Base-by-base conservation (phyloP, 2,329 filamentous ascomycete genomes). In the Alternaria burnsii region DNA sequence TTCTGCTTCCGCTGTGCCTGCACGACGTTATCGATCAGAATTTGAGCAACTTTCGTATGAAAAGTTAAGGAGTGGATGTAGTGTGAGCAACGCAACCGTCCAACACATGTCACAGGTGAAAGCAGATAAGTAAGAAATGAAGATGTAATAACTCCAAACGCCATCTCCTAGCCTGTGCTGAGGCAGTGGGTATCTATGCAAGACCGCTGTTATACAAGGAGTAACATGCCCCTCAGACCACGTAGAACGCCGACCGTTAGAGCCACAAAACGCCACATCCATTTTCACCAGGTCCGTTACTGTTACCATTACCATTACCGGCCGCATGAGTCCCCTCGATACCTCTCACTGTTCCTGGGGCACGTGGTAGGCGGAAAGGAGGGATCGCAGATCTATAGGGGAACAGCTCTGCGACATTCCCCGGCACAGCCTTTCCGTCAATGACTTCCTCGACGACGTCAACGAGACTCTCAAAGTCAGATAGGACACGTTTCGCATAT, bases 351-450 rank as follows among this genome's bases (percentile, higher is more conserved):
- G 47, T 7, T 42, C 11, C 40, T 42, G 40, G 14, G 11, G 40
- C 8, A 16, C 10, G 32, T 7, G 48, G 48, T 18, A 41, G 18
- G 5, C 52, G 57, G 20, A 56, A 44, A 10, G 34, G 50, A 22
- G 57, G 59, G 50, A 68, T 69, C n/a, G 70, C 18, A 8, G 59
- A 55, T n/a, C 43, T 55, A 26, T 76, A 76, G 3, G 74, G 74
- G 14, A 75, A 66, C 11, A 71, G 28, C 1, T 72, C 58, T 1
- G 52, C 50, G n/a, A 70, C 48, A 20, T 73, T 63, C 0, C 55
- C 20, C 8, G 69, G 67, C 0, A 54, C 20, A 68, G 57, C 10
- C 46, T 40, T 54, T 28, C 61, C 28, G 18, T 54, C 20, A 18
- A 52, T 3, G 22, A 40, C 12, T 18, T 56, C 53, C n/a, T 47